Conservation (phyloP, 2,329 filamentous ascomycete genomes). For the Hypocrella siamensis region DNA sequence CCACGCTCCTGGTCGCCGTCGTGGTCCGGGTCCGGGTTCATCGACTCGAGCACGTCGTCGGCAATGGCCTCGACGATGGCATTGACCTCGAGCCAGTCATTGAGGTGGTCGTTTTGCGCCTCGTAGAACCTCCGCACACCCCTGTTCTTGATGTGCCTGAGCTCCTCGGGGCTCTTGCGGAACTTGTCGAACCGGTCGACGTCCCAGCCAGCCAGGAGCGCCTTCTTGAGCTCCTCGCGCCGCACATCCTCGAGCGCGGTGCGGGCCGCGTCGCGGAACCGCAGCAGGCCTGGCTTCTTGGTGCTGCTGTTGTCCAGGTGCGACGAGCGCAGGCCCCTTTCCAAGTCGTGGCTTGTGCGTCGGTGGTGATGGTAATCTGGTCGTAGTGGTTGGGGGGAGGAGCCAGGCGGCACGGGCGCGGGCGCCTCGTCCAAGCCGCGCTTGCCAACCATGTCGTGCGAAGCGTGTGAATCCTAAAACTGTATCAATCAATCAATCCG, state of each 20-base stretch:
- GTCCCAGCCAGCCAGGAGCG: slow-evolving; percentile 15
- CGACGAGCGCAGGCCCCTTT: not conserved
- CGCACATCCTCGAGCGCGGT: slow-evolving; percentile 15
- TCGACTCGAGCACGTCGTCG: slow-evolving; percentile 16
- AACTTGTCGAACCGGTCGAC: slow-evolving; percentile 12
- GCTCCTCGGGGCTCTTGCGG: slow-evolving; percentile 13
- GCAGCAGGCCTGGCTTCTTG: not conserved
- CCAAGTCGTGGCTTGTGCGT: not conserved
- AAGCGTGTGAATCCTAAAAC: too few relatives aligned
- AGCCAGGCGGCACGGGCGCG: too few relatives aligned
- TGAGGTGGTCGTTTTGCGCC: slow-evolving; percentile 14
- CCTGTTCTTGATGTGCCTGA: slow-evolving; percentile 13
- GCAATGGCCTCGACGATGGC: slow-evolving; percentile 18
- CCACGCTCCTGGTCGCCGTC: slow-evolving; percentile 15
- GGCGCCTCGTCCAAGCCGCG: not conserved
- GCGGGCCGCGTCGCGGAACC: slow-evolving; percentile 13
- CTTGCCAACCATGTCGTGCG: not conserved
- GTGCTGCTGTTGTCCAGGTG: not conserved
- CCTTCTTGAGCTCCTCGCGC: slow-evolving; percentile 14
- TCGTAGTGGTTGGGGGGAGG: not conserved
- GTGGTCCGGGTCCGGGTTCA: slow-evolving; percentile 18
- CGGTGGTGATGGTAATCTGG: not conserved
- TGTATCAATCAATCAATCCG: too few relatives aligned
- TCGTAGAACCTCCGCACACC: slow-evolving; percentile 13
- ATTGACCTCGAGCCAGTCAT: slow-evolving; percentile 19